Percentiles rank a stretch among this genome's conserved stretches.
phyloP scores from a whole-genome alignment of 202 grass and related monocot genomes.

The Alloteropsis angusta region DNA sequence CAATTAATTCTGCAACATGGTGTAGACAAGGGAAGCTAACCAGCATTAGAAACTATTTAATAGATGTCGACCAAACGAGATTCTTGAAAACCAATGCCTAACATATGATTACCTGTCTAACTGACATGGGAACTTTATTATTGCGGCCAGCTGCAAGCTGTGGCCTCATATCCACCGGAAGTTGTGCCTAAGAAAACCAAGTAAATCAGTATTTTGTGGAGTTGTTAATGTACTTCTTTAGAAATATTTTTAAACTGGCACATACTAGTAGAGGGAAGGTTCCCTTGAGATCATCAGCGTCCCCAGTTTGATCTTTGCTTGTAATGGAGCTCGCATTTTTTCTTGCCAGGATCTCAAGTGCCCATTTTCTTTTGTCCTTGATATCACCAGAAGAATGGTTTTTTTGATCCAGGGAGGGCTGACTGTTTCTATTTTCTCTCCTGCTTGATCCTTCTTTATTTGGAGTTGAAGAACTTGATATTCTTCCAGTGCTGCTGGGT shows the following conservation, averaged over 20 bases:
- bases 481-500: conserved; percentile 26
- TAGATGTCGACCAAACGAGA: not conserved
- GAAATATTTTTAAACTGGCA: conserved; percentile 20
- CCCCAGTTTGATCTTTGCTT: conserved; percentile 59
- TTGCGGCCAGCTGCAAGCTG: conserved; percentile 31
- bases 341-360: conserved; percentile 86
- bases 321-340: conserved; percentile 59
- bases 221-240: conserved; percentile 6
- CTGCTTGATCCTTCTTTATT: conserved; percentile 25
- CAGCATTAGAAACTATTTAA: not conserved
- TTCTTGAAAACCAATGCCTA: not conserved
- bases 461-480: conserved; percentile 17
- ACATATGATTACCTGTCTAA: conserved; percentile 70
- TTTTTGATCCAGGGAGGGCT: conserved; percentile 32
- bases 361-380: conserved; percentile 92
- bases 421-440: conserved; percentile 40
- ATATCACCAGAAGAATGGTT: conserved; percentile 37
- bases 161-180: conserved; percentile 78
- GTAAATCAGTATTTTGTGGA: conserved; percentile 22
- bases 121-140: conserved; percentile 58
- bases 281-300: conserved; percentile 46
- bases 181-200: conserved; percentile 59
- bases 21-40: not conserved
- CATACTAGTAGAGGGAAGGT: conserved; percentile 73
- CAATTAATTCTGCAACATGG: not conserved